Conservation (phyloP, 2,329 filamentous ascomycete genomes). For the Fusarium coicis region DNA sequence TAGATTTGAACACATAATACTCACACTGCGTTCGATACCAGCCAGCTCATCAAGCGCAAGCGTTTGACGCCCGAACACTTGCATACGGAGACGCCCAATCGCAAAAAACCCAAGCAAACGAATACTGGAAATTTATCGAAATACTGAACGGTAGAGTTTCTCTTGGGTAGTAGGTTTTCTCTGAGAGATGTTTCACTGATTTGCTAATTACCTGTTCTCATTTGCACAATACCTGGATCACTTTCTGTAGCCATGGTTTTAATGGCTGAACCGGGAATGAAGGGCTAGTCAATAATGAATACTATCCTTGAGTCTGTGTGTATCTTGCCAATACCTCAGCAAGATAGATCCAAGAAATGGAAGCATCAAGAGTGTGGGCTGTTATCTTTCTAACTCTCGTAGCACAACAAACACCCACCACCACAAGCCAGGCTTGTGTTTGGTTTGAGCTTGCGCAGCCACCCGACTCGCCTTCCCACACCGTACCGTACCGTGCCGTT, state of each 20-base stretch:
- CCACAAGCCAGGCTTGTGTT: not conserved
- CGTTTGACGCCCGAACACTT: not conserved
- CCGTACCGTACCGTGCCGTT: not conserved
- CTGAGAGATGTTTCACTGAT: not conserved
- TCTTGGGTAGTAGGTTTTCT: not conserved
- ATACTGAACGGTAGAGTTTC: not conserved
- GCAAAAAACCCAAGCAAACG: not conserved
- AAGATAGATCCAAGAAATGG: not conserved
- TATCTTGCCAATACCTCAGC: not conserved
- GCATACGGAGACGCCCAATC: not conserved
- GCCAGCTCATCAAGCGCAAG: not conserved
- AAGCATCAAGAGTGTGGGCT: not conserved
- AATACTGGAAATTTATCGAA: not conserved
- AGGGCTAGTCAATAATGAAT: not conserved
- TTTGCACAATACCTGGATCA: not conserved
- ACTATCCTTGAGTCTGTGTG: not conserved
- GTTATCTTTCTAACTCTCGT: not conserved
- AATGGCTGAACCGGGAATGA: not conserved
- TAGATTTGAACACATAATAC: not conserved
- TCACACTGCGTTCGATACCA: not conserved
- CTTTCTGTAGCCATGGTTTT: not conserved
- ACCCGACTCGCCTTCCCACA: slow-evolving; percentile 13
- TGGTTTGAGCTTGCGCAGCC: slow-evolving; percentile 23
- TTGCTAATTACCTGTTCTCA: not conserved
- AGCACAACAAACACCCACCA: slow-evolving; percentile 2